These are phyloP conservation scores for Suillus brevipes DNA, from an alignment of 768 basidiomycete genomes.

Conservation along the genomic window DNA sequence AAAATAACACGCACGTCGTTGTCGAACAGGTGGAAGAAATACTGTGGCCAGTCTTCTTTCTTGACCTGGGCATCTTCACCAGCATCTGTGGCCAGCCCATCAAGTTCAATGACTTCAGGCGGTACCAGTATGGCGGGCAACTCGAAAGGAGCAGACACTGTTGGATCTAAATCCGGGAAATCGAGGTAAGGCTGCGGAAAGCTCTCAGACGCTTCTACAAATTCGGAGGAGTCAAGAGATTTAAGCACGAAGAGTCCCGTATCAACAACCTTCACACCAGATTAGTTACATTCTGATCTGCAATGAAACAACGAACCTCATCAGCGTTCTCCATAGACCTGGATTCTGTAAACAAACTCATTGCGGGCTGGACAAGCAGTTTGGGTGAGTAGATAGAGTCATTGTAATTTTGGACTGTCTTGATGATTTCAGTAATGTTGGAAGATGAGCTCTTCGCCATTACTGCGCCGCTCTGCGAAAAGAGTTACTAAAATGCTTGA, in stretches of 20 bases:
- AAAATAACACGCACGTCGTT: conserved; percentile 40
- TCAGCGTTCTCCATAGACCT: conserved; percentile 51
- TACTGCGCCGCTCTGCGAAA: conserved; percentile 60
- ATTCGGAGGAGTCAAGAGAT: conserved; percentile 59
- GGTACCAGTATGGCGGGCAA: conserved; percentile 83
- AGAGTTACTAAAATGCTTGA: background rate
- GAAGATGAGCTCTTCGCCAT: conserved; percentile 61
- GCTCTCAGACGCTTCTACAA: conserved; percentile 53
- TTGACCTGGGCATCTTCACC: conserved; percentile 73
- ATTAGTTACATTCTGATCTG: conserved; percentile 9
- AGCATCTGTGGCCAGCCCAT: conserved; percentile 64
- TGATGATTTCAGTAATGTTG: conserved; percentile 68
- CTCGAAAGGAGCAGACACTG: conserved; percentile 51
- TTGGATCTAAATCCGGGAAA: conserved; percentile 43
- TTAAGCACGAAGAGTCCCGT: conserved; percentile 63
- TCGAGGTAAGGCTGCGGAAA: conserved; percentile 67
- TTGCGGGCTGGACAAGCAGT: conserved; percentile 64
- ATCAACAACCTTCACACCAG: conserved; percentile 63
- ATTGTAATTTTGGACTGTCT: conserved; percentile 67
- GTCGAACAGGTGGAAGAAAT: conserved; percentile 67
- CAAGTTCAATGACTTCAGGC: conserved; percentile 83
- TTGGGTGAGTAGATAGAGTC: conserved; percentile 59
- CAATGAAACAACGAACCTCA: conserved; percentile 47
- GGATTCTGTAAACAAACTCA: conserved; percentile 48
- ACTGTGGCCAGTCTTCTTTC: conserved; percentile 83